Base-by-base conservation (phyloP, 371 early-diverging fungal genomes). In the Actinomucor elegans region DNA sequence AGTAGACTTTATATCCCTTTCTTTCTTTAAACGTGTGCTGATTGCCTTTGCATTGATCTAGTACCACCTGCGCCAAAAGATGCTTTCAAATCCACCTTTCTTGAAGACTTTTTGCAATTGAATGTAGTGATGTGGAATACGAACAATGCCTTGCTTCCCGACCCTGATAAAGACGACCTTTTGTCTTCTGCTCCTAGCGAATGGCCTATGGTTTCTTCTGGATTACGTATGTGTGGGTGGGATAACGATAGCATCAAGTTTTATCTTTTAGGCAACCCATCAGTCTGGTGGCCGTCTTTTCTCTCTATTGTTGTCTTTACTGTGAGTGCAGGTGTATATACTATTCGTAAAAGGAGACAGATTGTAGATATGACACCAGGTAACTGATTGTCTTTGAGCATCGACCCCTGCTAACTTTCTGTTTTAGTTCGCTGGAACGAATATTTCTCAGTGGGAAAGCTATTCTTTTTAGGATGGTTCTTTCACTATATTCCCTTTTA, bases 211-310 rank as follows among this genome's bases (percentile, higher is more conserved):
- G 61, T 94, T 43, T 73, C 81, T 32, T 83, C 90, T 20, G 99
- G 99, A 9, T 71, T 99, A 18, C 88, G 99, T 38, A 97, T 99
- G 96, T 93, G 94, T 64, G 81, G 90, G 10, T 99, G 99, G 99
- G 93, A 84, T 37, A 94, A 94, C 64, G 55, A 78, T 7, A 73
- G 76, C 8, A 66, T 92, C 55, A 99, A 99, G 76, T 99, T 84
- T 67, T 98, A 91, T 63, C 79, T 99, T 59, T 65, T 99, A 17
- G 99, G 99, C 14, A 97, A 98, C 70, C 99, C 99, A 0, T 55
- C 93, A 3, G 83, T 95, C 4, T 99, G 99, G 99, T 97, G 97
- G 94, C 59, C 86, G 2, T 79, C 90, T 11, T 80, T 90, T 12
- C 45, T 79, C 5, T 84, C 85, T 18, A 59, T 97, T 5, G 47